Evolutionary conservation across 1,139 yeast species (phyloP).

Genomic region (Taphrina populina): DNA sequence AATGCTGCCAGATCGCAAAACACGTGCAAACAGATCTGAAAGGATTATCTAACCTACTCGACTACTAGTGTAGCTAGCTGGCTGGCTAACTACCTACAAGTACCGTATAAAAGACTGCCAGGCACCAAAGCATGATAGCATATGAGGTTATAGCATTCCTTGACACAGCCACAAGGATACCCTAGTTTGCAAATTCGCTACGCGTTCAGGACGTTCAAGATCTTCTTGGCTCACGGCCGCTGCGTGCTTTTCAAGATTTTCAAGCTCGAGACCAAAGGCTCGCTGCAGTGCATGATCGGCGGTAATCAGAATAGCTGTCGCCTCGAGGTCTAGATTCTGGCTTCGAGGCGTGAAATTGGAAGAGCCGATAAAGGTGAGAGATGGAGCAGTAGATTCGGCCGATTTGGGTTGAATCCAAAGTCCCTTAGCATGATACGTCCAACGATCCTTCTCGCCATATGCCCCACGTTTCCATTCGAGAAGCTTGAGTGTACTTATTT

Average conservation of each 20-base stretch:
- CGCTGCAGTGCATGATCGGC: constrained; percentile 59
- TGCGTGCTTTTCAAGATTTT: constrained; percentile 52
- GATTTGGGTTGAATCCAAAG: constrained; percentile 61
- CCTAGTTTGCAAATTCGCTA: constrained; percentile 31
- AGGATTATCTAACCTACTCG: too few species aligned
- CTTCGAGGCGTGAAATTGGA: constrained; percentile 65
- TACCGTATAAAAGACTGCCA: too few species aligned
- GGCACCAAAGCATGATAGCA: too few species aligned
- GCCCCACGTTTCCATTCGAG: constrained; percentile 86
- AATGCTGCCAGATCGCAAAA: too few species aligned
- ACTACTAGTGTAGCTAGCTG: too few species aligned
- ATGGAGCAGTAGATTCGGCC: constrained; percentile 46
- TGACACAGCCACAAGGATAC: constrained; percentile 29
- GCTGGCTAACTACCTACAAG: too few species aligned
- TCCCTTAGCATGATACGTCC: constrained; percentile 99
- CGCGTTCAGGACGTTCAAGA: constrained; percentile 26
- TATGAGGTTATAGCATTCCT: constrained; percentile 17
- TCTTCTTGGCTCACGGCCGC: constrained; percentile 33
- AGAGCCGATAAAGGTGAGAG: constrained; percentile 26
- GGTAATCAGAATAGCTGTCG: constrained; percentile 78
- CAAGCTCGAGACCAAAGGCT: constrained; percentile 62
- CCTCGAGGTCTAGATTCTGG: constrained; percentile 80
- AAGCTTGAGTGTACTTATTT: constrained; percentile 54
- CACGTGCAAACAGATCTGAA: too few species aligned
- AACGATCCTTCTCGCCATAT: constrained; percentile 77